These are phyloP conservation scores for Yarrowia galli DNA, from an alignment of 1,139 yeast species.

Conservation along the genomic window DNA sequence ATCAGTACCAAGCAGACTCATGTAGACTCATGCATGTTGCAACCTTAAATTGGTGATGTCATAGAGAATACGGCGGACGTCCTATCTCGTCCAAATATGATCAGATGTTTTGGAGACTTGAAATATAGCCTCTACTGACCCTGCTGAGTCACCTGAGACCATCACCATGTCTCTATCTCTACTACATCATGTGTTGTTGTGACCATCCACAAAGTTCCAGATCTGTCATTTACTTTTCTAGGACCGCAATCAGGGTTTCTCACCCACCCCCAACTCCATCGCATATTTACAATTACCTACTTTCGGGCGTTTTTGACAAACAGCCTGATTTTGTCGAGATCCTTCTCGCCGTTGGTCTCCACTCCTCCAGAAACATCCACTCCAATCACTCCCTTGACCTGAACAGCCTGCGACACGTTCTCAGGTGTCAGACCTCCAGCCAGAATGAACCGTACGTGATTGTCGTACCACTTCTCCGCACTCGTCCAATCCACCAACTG, in stretches of 20 bases:
- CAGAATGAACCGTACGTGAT: conserved; percentile 63
- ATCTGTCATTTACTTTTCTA: no score
- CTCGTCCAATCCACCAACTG: conserved; percentile 72
- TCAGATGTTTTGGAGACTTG: no score
- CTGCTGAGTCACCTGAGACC: no score
- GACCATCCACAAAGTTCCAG: no score
- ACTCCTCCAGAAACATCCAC: conserved; percentile 97
- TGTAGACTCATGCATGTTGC: neutral
- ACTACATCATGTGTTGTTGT: no score
- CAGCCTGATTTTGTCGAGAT: conserved; percentile 61
- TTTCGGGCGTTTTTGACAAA: conserved; percentile 63
- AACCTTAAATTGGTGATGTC: no score
- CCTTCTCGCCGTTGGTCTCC: conserved; percentile 79
- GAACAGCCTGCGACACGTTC: conserved; percentile 65
- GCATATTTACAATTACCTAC: neutral
- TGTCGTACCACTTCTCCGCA: conserved; percentile 54
- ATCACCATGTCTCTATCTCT: no score
- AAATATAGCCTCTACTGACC: no score
- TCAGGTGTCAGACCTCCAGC: conserved; percentile 91
- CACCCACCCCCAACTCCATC: neutral
- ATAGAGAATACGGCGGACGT: no score
- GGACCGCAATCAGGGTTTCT: no score
- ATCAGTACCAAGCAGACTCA: no score
- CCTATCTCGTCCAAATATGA: no score
- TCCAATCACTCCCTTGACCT: conserved; percentile 67